These are phyloP conservation scores for Rhipidocladum racemiflorum DNA, from an alignment of 176 grass and related monocot genomes.

Conservation along the genomic window DNA sequence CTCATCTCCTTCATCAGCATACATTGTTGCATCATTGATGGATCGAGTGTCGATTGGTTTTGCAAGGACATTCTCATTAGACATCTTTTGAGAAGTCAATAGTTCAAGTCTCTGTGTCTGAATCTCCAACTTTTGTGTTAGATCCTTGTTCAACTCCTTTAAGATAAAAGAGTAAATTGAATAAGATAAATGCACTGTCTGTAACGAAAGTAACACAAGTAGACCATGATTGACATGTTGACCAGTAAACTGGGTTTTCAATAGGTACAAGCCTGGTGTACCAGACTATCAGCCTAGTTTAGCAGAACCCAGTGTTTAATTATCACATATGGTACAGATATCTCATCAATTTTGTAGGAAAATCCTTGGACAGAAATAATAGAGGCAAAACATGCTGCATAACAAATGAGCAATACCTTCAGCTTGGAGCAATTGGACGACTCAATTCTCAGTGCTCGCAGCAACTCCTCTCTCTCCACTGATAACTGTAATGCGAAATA, in stretches of 20 bases:
- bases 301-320: background rate
- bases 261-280: background rate
- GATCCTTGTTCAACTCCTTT: conserved; percentile 89
- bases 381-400: conserved; percentile 5
- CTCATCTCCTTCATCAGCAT: conserved; percentile 99
- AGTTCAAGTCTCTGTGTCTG: conserved; percentile 95
- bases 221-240: background rate
- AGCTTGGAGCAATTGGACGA: conserved; percentile 97
- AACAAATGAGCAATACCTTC: conserved; percentile 59
- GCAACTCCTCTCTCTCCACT: conserved; percentile 92
- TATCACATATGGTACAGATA: background rate
- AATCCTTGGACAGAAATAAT: background rate
- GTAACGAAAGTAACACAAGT: conserved; percentile 9
- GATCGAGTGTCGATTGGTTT: conserved; percentile 55
- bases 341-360: background rate
- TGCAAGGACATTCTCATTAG: conserved; percentile 55
- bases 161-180: conserved; percentile 28
- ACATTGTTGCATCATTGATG: conserved; percentile 71
- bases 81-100: conserved; percentile 71
- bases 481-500: conserved; percentile 62
- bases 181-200: conserved; percentile 23
- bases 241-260: conserved; percentile 1
- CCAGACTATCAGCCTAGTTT: background rate
- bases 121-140: conserved; percentile 85
- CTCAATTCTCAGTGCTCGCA: conserved; percentile 81